These are phyloP conservation scores for Pyrenochaeta sp. DNA, from an alignment of 2,329 filamentous ascomycete genomes.

Conservation along the genomic window DNA sequence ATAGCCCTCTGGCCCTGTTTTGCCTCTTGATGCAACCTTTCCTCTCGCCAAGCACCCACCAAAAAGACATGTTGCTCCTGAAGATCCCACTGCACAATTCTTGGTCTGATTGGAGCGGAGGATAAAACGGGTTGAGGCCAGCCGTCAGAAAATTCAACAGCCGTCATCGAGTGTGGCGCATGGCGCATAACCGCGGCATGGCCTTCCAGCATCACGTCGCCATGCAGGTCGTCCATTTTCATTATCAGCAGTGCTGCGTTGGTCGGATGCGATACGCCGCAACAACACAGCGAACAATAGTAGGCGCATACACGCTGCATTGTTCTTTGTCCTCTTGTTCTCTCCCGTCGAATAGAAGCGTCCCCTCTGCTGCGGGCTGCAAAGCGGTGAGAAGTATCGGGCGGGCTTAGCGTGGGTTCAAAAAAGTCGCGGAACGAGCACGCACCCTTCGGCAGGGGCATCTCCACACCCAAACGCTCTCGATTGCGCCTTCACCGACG, in stretches of 20 bases:
- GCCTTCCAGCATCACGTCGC: no score
- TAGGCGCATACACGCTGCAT: conserved; percentile 17
- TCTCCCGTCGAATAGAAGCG: conserved; percentile 5
- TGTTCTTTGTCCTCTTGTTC: conserved; percentile 6
- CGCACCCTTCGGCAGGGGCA: conserved; percentile 21
- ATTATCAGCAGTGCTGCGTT: not conserved
- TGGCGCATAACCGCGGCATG: conserved; percentile 7
- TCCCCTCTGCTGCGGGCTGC: not conserved
- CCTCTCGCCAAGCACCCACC: not conserved
- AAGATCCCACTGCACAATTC: conserved; percentile 9
- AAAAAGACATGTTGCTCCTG: conserved; percentile 7
- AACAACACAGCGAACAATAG: conserved; percentile 2
- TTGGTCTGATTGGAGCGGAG: conserved; percentile 7
- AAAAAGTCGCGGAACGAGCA: conserved; percentile 27
- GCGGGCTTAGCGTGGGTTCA: conserved; percentile 20
- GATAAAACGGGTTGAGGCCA: not conserved
- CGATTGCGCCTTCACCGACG: conserved; percentile 2
- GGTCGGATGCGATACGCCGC: not conserved
- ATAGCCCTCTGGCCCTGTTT: not conserved
- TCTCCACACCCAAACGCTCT: conserved; percentile 13
- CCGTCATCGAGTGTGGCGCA: conserved; percentile 11
- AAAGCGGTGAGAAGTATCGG: conserved; percentile 21
- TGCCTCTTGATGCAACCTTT: not conserved
- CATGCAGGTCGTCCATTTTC: not conserved
- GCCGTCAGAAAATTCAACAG: not conserved